phyloP scores from a whole-genome alignment of 768 basidiomycete species.

The Agrocybe praecox region DNA sequence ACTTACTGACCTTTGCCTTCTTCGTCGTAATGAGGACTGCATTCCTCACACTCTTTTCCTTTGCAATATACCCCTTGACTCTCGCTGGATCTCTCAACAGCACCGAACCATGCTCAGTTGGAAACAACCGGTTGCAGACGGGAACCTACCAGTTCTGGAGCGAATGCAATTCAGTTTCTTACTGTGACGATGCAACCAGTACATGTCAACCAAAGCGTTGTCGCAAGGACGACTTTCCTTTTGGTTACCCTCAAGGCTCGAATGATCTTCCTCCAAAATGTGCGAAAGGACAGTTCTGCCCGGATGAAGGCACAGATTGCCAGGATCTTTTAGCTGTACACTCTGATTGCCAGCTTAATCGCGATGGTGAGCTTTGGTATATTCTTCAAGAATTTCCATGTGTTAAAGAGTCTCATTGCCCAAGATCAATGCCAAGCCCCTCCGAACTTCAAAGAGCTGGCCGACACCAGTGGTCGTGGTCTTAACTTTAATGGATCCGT shows the following conservation, averaged over 20 bases:
- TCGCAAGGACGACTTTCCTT: slow-evolving; percentile 76
- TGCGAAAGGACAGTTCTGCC: slow-evolving; percentile 68
- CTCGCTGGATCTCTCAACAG: slow-evolving; percentile 49
- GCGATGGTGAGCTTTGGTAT: slow-evolving; percentile 61
- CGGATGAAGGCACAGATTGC: slow-evolving; percentile 80
- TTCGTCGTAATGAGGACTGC: slow-evolving; percentile 25
- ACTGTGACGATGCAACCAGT: slow-evolving; percentile 51
- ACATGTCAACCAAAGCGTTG: slow-evolving; percentile 70
- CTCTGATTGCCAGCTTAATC: slow-evolving; percentile 80
- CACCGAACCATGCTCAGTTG: slow-evolving; percentile 50
- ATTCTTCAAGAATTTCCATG: neutral
- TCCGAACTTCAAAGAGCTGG: slow-evolving; percentile 61
- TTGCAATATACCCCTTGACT: slow-evolving; percentile 39
- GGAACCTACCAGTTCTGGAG: slow-evolving; percentile 82
- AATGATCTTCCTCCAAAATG: slow-evolving; percentile 62
- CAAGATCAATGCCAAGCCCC: slow-evolving; percentile 80
- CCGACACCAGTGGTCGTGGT: slow-evolving; percentile 65
- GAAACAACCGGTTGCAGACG: slow-evolving; percentile 67
- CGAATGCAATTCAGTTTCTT: slow-evolving; percentile 75
- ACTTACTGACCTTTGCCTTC: neutral
- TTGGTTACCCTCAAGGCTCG: slow-evolving; percentile 54
- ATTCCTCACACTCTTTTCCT: slow-evolving; percentile 56
- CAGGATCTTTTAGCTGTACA: slow-evolving; percentile 59
- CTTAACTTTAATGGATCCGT: slow-evolving; percentile 82
- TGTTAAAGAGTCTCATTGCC: neutral